Base-by-base conservation (phyloP, 345 rosid genomes). In the Chamaenerion angustifolium region DNA sequence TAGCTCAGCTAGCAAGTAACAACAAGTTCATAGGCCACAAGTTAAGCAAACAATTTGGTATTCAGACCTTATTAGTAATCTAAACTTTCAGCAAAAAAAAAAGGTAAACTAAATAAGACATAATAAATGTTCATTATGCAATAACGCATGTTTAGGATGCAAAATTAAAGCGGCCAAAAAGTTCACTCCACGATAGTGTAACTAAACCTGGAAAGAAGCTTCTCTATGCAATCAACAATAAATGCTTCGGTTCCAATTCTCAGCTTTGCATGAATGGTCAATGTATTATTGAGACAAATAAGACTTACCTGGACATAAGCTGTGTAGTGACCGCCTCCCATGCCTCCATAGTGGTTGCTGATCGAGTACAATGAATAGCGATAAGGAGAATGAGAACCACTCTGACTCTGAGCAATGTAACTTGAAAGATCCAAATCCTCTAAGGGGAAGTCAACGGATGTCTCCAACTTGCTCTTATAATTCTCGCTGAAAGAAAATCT, bases 251-350 rank as follows among this genome's bases (percentile, higher is more conserved):
- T 4, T 21, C 25, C 25, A 21, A 21, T 21, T 21, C 25, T 21
- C 2, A 2, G 25, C 25, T 21, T 21, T 21, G 25, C 25, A 21
- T 21, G 25, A 21, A 21, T 21, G 25, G 4, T 21, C 25, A 21
- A 21, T 21, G 25, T 21, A 2, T 21, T 21, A 21, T 21, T 4
- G 25, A 4, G 25, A 21, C 4, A 4, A 21, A 21, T 2, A 21
- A 21, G 25, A 73, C 90, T 79, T 76, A 82, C 90, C 62, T 75
- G 72, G 63, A 79, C 64, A 62, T 68, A 79, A 27, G 90, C 81
- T 17, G 86, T 74, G 58, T 79, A 79, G 61, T 82, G 90, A 51
- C 90, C 90, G 2, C 81, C 83, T 65, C 83, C 90, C 81, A 82
- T 58, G 67, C 76, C 72, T 55, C 90, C 90, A 49, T 79, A 68